Evolutionary conservation across 164 flowering plant species (phyloP).

Genomic region (Magnolia kwangsiensis): DNA sequence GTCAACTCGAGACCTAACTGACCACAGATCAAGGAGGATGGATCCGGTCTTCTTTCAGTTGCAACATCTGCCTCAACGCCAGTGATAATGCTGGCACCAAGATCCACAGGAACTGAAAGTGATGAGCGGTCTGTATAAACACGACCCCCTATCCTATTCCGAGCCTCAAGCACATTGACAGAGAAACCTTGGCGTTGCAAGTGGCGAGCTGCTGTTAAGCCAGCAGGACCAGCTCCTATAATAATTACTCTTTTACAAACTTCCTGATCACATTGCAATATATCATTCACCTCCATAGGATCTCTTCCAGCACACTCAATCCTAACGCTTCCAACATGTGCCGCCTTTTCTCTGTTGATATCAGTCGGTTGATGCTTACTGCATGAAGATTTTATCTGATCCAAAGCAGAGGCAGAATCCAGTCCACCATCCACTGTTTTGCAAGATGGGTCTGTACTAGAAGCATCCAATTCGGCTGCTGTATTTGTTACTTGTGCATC

Average conservation of each 20-base stretch:
- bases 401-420: slow-evolving; percentile 16
- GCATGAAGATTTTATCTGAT: slow-evolving; percentile 14
- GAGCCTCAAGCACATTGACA: slow-evolving; percentile 86
- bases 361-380: not conserved
- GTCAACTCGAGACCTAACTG: slow-evolving; percentile 93
- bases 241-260: slow-evolving; percentile 56
- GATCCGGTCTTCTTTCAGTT: slow-evolving; percentile 93
- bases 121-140: slow-evolving; percentile 88
- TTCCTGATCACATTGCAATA: slow-evolving; percentile 29
- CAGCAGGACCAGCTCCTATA: slow-evolving; percentile 99
- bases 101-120: slow-evolving; percentile 96
- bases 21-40: slow-evolving; percentile 88
- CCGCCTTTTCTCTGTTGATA: not conserved
- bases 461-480: slow-evolving; percentile 18
- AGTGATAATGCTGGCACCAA: slow-evolving; percentile 98
- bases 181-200: slow-evolving; percentile 88
- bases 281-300: slow-evolving; percentile 13
- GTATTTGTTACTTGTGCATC: slow-evolving; percentile 19
- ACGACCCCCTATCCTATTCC: slow-evolving; percentile 91
- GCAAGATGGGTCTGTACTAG: slow-evolving; percentile 20
- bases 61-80: slow-evolving; percentile 99
- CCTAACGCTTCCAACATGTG: not conserved
- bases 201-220: slow-evolving; percentile 95
- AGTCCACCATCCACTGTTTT: slow-evolving; percentile 20
- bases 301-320: slow-evolving; percentile 17